phyloP scores from a whole-genome alignment of 495 filamentous ascomycete species.

The Talaromyces nanjingensis region DNA sequence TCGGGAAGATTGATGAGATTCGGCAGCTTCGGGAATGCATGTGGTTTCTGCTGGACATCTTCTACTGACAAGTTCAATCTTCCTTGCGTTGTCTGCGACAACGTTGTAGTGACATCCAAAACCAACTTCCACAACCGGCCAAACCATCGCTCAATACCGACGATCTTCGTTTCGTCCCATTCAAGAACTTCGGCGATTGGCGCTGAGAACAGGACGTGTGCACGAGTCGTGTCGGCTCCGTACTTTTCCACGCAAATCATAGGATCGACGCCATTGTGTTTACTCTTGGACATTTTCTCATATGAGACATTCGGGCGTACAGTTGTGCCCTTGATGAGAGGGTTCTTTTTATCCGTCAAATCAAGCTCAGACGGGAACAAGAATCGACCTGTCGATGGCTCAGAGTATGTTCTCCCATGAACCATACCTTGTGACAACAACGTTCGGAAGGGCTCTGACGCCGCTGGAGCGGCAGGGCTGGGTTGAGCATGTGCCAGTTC shows the following conservation, averaged over 20 bases:
- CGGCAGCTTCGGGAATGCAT: slow-evolving; percentile 21
- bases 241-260: slow-evolving; percentile 59
- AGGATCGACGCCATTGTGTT: slow-evolving; percentile 89
- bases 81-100: slow-evolving; percentile 9
- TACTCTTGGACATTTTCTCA: slow-evolving; percentile 97
- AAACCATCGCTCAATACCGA: slow-evolving; percentile 76
- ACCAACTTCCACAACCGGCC: slow-evolving; percentile 56
- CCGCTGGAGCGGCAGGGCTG: slow-evolving; percentile 12
- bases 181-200: slow-evolving; percentile 76
- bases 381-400: slow-evolving; percentile 69
- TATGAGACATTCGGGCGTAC: slow-evolving; percentile 54
- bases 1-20: slow-evolving; percentile 28
- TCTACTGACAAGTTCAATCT: background rate
- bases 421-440: slow-evolving; percentile 91
- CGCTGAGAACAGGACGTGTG: slow-evolving; percentile 82
- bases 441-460: slow-evolving; percentile 68
- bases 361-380: slow-evolving; percentile 73
- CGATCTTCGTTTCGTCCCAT: slow-evolving; percentile 81
- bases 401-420: slow-evolving; percentile 73
- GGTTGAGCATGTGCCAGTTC: slow-evolving; percentile 25
- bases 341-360: slow-evolving; percentile 45
- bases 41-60: slow-evolving; percentile 8
- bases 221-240: slow-evolving; percentile 77
- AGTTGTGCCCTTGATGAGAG: slow-evolving; percentile 53
- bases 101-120: slow-evolving; percentile 14